A percentile compares a stretch with the other conserved stretches of the same genome.
Conservation (phyloP, 306 rosid genomes). For the Sesbania bispinosa region DNA sequence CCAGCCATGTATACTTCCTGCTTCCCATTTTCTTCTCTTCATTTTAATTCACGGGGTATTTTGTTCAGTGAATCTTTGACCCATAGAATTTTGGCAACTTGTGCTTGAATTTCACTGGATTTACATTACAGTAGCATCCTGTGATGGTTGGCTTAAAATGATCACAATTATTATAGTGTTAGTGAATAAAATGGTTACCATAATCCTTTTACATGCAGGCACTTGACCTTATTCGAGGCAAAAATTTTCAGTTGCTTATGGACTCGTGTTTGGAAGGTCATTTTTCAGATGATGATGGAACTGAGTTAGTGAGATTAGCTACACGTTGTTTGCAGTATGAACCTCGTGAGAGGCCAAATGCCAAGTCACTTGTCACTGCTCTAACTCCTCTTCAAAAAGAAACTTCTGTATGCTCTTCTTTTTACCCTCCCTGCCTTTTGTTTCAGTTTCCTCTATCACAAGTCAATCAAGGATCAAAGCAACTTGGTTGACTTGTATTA, state of each 20-base stretch:
- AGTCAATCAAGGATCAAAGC: background rate
- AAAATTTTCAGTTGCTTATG: conserved; percentile 67
- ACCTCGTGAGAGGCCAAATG: conserved; percentile 88
- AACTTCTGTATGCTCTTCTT: conserved; percentile 51
- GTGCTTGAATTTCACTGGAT: background rate
- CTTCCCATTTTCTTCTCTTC: conserved; percentile 15
- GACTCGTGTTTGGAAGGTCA: conserved; percentile 87
- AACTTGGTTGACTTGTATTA: conserved; percentile 25
- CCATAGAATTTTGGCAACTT: background rate
- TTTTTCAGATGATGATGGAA: conserved; percentile 84
- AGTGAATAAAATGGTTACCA: background rate
- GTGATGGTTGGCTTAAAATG: conserved; percentile 9
- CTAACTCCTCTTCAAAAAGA: conserved; percentile 82
- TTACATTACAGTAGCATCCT: background rate
- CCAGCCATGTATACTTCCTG: conserved; percentile 62
- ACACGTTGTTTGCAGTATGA: conserved; percentile 83
- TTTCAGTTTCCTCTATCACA: background rate
- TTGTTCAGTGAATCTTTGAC: conserved; percentile 17
- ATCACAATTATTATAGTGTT: background rate
- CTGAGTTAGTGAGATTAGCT: conserved; percentile 80
- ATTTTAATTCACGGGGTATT: conserved; percentile 23
- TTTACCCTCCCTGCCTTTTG: background rate
- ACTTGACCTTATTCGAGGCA: conserved; percentile 75
- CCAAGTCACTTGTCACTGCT: conserved; percentile 74
- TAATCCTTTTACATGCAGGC: conserved; percentile 50